Base-by-base conservation (phyloP, 129 eudicot genomes). In the Tagetes patula region DNA sequence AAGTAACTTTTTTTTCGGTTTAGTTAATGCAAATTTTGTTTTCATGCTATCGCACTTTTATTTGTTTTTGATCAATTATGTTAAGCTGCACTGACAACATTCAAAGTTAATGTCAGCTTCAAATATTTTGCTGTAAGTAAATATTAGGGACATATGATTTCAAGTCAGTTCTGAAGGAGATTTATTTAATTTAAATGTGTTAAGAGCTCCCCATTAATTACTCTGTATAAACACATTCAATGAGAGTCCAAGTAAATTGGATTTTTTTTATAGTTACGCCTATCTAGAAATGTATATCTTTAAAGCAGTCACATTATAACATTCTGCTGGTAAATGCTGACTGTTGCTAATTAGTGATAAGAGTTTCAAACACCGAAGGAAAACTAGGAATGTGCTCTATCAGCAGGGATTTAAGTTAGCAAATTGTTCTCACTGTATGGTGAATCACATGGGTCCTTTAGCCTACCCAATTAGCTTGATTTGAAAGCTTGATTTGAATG, bases 21-120 rank as follows among this genome's bases (percentile, higher is more conserved):
- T 64, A 49, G 65, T 64, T 63, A 38, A 49, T 74, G 60, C 41
- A 49, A 74, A 45, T 48, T 50, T 30, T 75, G 65, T 50, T 52
- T 74, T 38, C 43, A 30, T 39, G 65, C 30, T 64, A 50, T 52
- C 11, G 47, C 12, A 43, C 33, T 64, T 47, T 49, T 62, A 47
- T 58, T 58, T 31, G 13, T 54, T 59, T 6, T 41, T 43, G 30
- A 37, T 62, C 4, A 63, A 36, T 62, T 11, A 62, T 73, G 77
- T 62, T 61, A 62, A 62, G 49, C 50, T 48, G 50, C 78, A 38
- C 39, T 20, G 38, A 38, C 12, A 50, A 70, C 65, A 7, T 10
- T 30, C 46, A 36, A 62, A 62, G 13, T 62, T 37, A 62, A 1
- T 36, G 30, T 37, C 67, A 11, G 46, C 41, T 4, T 69, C 46